Conservation (phyloP, 768 basidiomycete genomes). For the Termitomyces sp. region DNA sequence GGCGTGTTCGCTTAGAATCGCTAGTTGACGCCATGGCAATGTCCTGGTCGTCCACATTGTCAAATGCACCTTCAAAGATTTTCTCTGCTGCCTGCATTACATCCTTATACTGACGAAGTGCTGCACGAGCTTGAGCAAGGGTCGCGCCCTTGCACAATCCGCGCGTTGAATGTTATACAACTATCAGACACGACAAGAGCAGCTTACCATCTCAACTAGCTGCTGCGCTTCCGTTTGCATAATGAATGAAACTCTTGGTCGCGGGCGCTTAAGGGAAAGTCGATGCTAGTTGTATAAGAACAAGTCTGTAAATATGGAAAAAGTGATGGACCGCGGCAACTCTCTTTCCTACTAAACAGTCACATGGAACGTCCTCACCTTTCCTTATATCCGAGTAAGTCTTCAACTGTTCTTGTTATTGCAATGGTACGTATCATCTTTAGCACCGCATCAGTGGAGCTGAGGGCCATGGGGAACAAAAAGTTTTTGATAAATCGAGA, state of each 20-base stretch:
- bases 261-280: background rate
- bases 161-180: background rate
- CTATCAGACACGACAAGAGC: background rate
- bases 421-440: background rate
- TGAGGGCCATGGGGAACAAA: background rate
- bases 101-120: conserved; percentile 78
- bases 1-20: conserved; percentile 21
- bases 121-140: conserved; percentile 74
- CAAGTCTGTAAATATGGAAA: background rate
- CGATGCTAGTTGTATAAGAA: background rate
- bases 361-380: background rate
- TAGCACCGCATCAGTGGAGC: background rate
- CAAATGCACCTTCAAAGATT: conserved; percentile 82
- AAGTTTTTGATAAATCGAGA: background rate
- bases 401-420: no score
- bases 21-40: conserved; percentile 36
- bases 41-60: conserved; percentile 62
- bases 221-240: conserved; percentile 57
- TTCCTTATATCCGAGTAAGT: background rate
- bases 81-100: conserved; percentile 90
- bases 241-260: background rate
- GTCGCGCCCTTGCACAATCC: conserved; percentile 67
- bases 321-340: background rate
- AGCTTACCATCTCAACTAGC: conserved; percentile 46
- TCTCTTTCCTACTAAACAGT: background rate